Evolutionary conservation across 208 protist genomes (phyloP).

Genomic region (Phytomonas sp.): DNA sequence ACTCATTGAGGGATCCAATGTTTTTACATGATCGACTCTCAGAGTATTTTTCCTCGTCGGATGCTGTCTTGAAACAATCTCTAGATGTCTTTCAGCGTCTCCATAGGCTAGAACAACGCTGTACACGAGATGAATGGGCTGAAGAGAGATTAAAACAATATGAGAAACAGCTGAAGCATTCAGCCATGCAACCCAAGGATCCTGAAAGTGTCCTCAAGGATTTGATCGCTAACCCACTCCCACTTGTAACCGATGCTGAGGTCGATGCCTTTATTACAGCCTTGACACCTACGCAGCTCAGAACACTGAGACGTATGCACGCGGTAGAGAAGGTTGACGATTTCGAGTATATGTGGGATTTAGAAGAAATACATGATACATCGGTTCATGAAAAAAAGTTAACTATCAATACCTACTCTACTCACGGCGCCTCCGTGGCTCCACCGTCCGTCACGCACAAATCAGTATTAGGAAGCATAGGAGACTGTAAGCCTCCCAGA

Average conservation of each 20-base stretch:
- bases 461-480: not conserved
- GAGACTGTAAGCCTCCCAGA: not conserved
- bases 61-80: not conserved
- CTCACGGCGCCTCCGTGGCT: not conserved
- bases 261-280: constrained; percentile 4
- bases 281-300: not conserved
- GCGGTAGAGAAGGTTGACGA: not conserved
- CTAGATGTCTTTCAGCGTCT: not conserved
- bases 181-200: not conserved
- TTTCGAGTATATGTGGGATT: not conserved
- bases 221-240: constrained; percentile 1
- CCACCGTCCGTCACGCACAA: not conserved
- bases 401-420: not conserved
- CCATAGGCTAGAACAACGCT: not conserved
- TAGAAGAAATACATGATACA: not conserved
- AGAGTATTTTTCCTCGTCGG: not conserved
- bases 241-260: not conserved
- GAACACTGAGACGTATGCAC: not conserved
- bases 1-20: not conserved
- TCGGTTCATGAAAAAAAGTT: not conserved
- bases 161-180: not conserved
- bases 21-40: not conserved
- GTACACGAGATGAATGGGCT: constrained; percentile 3
- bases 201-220: not conserved
- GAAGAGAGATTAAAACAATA: not conserved